Evolutionary conservation across 441 rosid species (phyloP), one percentile per base, ranked within the genome.

Genomic region (Theobroma grandiflorum): DNA sequence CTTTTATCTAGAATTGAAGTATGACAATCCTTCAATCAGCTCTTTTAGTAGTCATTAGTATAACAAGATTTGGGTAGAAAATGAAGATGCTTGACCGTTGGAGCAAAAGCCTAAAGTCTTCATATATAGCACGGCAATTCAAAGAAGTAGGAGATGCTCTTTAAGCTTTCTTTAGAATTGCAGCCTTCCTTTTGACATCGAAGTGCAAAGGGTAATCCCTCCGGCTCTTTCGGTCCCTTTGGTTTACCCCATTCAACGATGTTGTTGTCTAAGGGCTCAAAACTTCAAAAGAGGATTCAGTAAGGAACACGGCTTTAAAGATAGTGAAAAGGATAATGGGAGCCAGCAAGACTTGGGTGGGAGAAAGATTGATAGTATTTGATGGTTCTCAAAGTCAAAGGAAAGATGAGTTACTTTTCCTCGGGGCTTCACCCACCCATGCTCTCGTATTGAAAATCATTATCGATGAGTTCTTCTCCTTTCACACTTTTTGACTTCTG

Each of bases 401-500:
- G 16, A 18, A 14, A 42, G 22, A 3, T 0, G 16, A 42, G 6
- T 42, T 66, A 64, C 11, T 6, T 52, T 33, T 71, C 12, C 59
- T 31, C 2, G 5, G 16, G 8, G 8, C 7, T 71, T 52, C 75
- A 72, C 52, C 47, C 9, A 72, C 62, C 45, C 20, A n/a, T 16
- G 3, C 45, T 38, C 53, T 50, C 12, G 4, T 10, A 26, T 55
- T 57, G 81, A 77, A 75, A 74, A 74, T 45, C 82, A 79, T 33
- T 62, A 50, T 72, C 16, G 3, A 0, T 6, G n/a, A 1, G 33
- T 37, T 22, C 10, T 58, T 31, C 67, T 33, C 18, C 5, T 57
- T 61, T 74, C 6, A 1, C 4, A 11, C 67, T 62, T 81, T 84
- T 81, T 67, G 79, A 75, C 79, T 75, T 80, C 11, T 47, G 75